Evolutionary conservation across 805 yeast species (phyloP).

Genomic region (Saccharomycopsis sp.): DNA sequence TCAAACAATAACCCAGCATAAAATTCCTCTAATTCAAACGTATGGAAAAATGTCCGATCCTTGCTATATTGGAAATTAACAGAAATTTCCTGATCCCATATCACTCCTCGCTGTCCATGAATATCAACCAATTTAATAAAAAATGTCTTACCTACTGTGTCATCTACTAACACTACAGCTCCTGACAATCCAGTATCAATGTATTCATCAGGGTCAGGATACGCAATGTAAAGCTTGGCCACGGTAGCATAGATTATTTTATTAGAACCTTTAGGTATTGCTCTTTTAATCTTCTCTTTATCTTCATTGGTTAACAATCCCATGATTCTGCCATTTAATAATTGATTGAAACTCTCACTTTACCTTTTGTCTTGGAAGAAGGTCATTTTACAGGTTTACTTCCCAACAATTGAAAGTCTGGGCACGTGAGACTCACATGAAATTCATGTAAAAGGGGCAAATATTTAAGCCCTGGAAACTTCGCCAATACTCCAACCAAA

Average conservation of each 20-base stretch:
- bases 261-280: constrained; percentile 80
- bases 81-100: constrained; percentile 96
- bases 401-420: no score
- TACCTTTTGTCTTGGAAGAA: no score
- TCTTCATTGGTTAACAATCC: constrained; percentile 48
- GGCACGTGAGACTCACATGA: no score
- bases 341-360: no score
- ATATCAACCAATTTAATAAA: constrained; percentile 87
- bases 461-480: no score
- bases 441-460: no score
- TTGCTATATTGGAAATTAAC: constrained; percentile 85
- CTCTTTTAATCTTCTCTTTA: constrained; percentile 84
- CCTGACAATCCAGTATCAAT: constrained; percentile 83
- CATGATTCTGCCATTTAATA: no score
- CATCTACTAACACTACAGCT: constrained; percentile 82
- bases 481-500: no score
- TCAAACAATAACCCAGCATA: constrained; percentile 71
- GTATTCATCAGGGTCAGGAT: constrained; percentile 81
- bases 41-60: constrained; percentile 90
- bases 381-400: no score
- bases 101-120: constrained; percentile 65
- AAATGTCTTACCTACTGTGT: constrained; percentile 88
- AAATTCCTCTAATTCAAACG: constrained; percentile 90
- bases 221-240: constrained; percentile 83
- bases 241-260: constrained; percentile 87